Conservation (phyloP, 192 early-diverging fungal genomes). For the Coemansia sp. region DNA sequence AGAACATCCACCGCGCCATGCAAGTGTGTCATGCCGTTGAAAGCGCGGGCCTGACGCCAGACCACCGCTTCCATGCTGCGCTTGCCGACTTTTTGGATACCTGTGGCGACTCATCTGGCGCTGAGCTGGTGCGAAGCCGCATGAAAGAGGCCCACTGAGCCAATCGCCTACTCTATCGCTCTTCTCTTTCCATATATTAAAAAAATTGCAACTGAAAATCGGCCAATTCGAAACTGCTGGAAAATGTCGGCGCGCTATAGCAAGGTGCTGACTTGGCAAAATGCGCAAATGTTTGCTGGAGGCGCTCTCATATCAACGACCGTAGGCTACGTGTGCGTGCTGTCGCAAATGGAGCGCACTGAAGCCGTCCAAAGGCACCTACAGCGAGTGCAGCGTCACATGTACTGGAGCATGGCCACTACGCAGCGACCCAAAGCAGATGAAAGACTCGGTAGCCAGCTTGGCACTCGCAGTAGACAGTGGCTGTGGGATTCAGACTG, state of each 20-base stretch:
- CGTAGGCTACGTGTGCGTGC: conserved; percentile 19
- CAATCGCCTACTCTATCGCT: background rate
- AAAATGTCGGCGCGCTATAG: conserved; percentile 34
- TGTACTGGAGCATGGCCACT: conserved; percentile 54
- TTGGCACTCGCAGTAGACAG: background rate
- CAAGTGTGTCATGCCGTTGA: conserved; percentile 38
- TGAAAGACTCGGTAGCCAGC: background rate
- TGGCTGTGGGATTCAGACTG: background rate
- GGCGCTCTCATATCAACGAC: conserved; percentile 26
- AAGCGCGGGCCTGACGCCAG: conserved; percentile 21
- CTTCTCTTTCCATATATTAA: background rate
- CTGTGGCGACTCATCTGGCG: conserved; percentile 34
- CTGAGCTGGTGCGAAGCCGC: conserved; percentile 32
- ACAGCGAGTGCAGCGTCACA: conserved; percentile 16
- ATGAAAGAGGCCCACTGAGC: background rate
- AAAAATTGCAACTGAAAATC: background rate
- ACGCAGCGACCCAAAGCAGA: conserved; percentile 19
- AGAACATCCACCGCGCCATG: conserved; percentile 33
- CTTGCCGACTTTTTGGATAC: conserved; percentile 42
- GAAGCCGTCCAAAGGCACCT: conserved; percentile 22
- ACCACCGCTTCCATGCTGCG: conserved; percentile 34
- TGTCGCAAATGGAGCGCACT: conserved; percentile 25
- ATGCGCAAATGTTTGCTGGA: conserved; percentile 34
- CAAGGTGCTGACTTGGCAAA: conserved; percentile 38
- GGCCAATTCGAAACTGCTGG: background rate